phyloP scores from a whole-genome alignment of 306 rosid genomes.

The apple (Malus domestica) region ASM211411v1 NC_041801.1:44313501-44314000 shows the following conservation, averaged over 20 bases:
- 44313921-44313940: not conserved
- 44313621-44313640: conserved; percentile 61
- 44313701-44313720: conserved; percentile 57
- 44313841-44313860: not conserved
- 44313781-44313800: not conserved
- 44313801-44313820: not conserved
- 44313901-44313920: not conserved
- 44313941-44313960: not conserved
- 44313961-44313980: not conserved
- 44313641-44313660: conserved; percentile 95
- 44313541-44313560: not conserved
- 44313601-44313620: conserved; percentile 86
- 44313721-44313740: not conserved
- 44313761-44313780: not conserved
- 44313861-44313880: not conserved
- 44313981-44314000: not conserved
- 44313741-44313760: no score
- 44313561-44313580: conserved; percentile 12
- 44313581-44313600: conserved; percentile 61
- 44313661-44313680: conserved; percentile 63
- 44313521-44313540: not conserved
- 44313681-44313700: conserved; percentile 75
- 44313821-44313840: not conserved
- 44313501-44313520: no score
- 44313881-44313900: not conserved